phyloP scores from a whole-genome alignment of 805 yeast species.

The Sungouiella thailandica region DNA sequence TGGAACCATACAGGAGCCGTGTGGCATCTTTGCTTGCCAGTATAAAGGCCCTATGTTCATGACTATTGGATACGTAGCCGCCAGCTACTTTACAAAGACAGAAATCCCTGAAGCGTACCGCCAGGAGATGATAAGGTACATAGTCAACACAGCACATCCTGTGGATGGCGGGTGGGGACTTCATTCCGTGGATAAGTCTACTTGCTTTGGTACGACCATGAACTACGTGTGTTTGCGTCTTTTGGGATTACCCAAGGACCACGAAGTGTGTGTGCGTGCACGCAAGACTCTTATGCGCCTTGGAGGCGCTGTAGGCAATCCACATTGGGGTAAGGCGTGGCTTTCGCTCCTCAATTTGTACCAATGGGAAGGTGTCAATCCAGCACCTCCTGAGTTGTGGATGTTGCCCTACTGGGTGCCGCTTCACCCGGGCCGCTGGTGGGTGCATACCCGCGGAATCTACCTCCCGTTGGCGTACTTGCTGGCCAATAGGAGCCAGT shows the following conservation, averaged over 20 bases:
- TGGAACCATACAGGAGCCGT: constrained; percentile 55
- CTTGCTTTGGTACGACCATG: constrained; percentile 90
- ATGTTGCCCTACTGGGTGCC: constrained; percentile 75
- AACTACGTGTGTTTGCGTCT: constrained; percentile 80
- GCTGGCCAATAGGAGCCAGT: constrained; percentile 49
- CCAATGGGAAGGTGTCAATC: constrained; percentile 95
- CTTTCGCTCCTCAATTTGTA: constrained; percentile 73
- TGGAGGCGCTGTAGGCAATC: constrained; percentile 88
- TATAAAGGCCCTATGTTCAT: constrained; percentile 98
- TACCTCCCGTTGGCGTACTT: constrained; percentile 84
- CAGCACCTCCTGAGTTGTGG: constrained; percentile 97
- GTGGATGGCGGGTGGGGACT: constrained; percentile 99
- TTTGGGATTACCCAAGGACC: constrained; percentile 68
- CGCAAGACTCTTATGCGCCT: constrained; percentile 59
- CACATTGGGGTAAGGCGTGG: constrained; percentile 99
- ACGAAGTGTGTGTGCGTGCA: constrained; percentile 76
- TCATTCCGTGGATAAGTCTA: constrained; percentile 86
- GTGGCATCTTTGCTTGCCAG: constrained; percentile 89
- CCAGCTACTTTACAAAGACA: constrained; percentile 63
- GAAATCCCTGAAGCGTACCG: constrained; percentile 62
- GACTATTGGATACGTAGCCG: constrained; percentile 82
- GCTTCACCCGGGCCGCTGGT: constrained; percentile 94
- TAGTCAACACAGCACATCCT: constrained; percentile 91
- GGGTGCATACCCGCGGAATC: constrained; percentile 97
- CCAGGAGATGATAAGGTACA: constrained; percentile 73